Percentiles rank a stretch among this genome's conserved stretches.
Conservation (phyloP, 495 filamentous ascomycete species). For the Hyaloscypha variabilis region DNA sequence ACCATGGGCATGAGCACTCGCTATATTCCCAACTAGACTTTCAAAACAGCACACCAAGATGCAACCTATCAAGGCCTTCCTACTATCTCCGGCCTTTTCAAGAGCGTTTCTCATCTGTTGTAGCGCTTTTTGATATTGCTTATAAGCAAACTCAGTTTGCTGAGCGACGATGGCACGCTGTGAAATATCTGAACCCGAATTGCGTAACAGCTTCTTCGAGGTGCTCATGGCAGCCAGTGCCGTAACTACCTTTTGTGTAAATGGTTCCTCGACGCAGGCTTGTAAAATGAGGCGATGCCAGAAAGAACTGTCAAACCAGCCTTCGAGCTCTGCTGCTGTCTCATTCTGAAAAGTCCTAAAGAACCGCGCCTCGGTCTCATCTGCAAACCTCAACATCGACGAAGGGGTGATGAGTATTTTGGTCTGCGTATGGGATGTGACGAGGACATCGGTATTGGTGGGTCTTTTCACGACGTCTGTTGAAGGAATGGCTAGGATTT, state of each 20-base stretch:
- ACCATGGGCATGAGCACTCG: background rate
- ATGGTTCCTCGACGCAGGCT: background rate
- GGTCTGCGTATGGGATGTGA: too few species aligned
- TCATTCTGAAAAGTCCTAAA: background rate
- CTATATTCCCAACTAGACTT: background rate
- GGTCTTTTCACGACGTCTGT: too few species aligned
- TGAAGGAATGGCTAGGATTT: too few species aligned
- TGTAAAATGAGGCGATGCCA: constrained; percentile 4
- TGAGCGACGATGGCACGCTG: background rate
- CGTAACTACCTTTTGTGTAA: background rate
- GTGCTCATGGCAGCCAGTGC: background rate
- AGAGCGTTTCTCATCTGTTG: background rate
- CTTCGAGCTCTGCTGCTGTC: background rate
- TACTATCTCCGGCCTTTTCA: background rate
- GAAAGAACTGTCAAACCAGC: background rate
- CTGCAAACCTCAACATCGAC: background rate
- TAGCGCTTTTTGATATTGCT: constrained; percentile 1
- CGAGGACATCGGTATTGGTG: too few species aligned
- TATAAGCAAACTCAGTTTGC: background rate
- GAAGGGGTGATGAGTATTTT: background rate
- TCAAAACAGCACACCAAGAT: constrained; percentile 6
- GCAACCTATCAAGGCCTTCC: constrained; percentile 8
- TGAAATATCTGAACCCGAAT: background rate
- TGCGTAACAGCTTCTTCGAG: background rate
- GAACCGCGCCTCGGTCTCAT: background rate